Evolutionary conservation across 345 rosid species (phyloP).

Genomic region (Euphorbia tirucalli): DNA sequence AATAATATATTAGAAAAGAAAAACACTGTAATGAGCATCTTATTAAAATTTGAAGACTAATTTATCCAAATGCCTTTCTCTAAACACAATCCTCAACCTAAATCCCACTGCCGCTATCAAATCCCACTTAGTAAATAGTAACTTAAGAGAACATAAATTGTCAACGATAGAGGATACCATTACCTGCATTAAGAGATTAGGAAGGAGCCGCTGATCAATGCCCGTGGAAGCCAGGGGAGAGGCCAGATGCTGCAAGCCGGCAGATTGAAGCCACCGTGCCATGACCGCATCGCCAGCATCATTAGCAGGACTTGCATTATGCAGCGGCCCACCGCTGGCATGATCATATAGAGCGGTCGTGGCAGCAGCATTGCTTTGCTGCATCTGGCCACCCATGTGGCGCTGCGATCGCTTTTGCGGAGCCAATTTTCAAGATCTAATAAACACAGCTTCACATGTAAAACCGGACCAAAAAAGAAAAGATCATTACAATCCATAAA

Average conservation of each 20-base stretch:
- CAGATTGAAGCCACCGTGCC: slow-evolving; percentile 99
- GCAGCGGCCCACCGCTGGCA: slow-evolving; percentile 49
- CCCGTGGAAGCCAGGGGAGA: slow-evolving; percentile 85
- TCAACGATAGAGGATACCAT: background rate
- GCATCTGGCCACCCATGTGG: slow-evolving; percentile 99
- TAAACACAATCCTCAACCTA: background rate
- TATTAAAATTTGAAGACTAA: background rate
- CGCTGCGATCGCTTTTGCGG: slow-evolving; percentile 99
- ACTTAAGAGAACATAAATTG: background rate
- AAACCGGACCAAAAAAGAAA: slow-evolving; percentile 2
- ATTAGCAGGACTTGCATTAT: slow-evolving; percentile 56
- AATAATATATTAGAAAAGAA: background rate
- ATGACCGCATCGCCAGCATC: slow-evolving; percentile 94
- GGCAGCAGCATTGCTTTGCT: slow-evolving; percentile 88
- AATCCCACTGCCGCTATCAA: background rate
- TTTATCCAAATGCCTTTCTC: slow-evolving; percentile 8
- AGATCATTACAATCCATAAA: slow-evolving; percentile 6
- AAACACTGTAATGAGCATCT: background rate
- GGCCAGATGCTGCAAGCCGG: slow-evolving; percentile 99
- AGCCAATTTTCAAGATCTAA: slow-evolving; percentile 93
- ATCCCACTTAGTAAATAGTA: background rate
- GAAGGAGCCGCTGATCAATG: slow-evolving; percentile 79
- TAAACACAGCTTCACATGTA: slow-evolving; percentile 43
- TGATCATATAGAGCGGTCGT: slow-evolving; percentile 77
- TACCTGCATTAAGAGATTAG: slow-evolving; percentile 93